Percentiles rank a stretch among this genome's conserved stretches.
These are phyloP conservation scores for Kwoniella sp. DNA, from an alignment of 768 basidiomycete species.

Conservation along the genomic window DNA sequence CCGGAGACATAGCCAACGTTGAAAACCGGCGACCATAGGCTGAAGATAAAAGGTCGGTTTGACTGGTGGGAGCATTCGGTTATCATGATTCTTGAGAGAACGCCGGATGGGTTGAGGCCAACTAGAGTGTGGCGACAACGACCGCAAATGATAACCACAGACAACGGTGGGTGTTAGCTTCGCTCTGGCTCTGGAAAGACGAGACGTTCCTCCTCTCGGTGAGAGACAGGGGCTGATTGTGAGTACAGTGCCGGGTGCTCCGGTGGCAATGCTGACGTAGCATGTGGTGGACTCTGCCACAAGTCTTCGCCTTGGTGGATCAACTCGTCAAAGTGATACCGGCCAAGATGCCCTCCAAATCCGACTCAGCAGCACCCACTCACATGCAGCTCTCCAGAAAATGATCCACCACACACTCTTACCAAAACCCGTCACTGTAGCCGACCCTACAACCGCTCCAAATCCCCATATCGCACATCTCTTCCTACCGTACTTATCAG, in stretches of 20 bases:
- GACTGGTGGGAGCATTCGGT: conserved; percentile 32
- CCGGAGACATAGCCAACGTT: conserved; percentile 33
- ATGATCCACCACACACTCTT: conserved; percentile 37
- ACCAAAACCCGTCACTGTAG: conserved; percentile 36
- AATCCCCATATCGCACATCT: conserved; percentile 34
- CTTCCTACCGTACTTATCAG: conserved; percentile 39
- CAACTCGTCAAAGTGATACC: too few species aligned
- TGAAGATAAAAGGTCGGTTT: conserved; percentile 39
- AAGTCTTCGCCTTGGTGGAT: too few species aligned
- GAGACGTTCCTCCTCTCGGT: too few species aligned
- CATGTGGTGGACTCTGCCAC: too few species aligned
- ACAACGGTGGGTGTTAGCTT: too few species aligned
- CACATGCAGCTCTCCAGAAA: conserved; percentile 38
- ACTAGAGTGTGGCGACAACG: conserved; percentile 18
- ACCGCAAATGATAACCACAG: too few species aligned
- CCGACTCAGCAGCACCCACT: conserved; percentile 12
- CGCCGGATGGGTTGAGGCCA: conserved; percentile 33
- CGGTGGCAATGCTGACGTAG: too few species aligned
- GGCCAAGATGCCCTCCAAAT: background rate
- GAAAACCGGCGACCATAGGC: conserved; percentile 38
- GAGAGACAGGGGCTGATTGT: too few species aligned
- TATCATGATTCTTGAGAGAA: conserved; percentile 30
- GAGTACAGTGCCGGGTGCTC: too few species aligned
- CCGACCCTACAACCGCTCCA: conserved; percentile 4
- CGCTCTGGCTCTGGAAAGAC: too few species aligned